Conservation (phyloP, 305 asterid genomes). For the Solanum aculeatissimum region DNA sequence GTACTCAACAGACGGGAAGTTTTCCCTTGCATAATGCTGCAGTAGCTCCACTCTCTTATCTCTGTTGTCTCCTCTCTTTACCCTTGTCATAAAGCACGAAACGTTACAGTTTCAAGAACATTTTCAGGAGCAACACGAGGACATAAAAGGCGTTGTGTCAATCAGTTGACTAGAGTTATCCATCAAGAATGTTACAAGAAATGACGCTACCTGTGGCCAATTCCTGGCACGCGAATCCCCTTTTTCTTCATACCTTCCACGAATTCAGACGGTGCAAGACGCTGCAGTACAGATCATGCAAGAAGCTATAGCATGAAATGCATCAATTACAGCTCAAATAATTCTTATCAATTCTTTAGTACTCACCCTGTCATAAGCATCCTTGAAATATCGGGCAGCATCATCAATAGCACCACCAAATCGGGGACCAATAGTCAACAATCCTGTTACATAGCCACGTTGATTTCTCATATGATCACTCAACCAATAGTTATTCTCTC, state of each 20-base stretch:
- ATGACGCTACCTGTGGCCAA: constrained; percentile 76
- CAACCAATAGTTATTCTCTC: not conserved
- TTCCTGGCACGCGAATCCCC: constrained; percentile 96
- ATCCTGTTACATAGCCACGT: constrained; percentile 39
- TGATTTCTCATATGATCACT: not conserved
- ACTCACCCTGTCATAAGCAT: constrained; percentile 84
- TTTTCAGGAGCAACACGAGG: too few relatives aligned
- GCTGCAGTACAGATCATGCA: not conserved
- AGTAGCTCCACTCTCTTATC: constrained; percentile 85
- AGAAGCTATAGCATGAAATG: not conserved
- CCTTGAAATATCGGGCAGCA: constrained; percentile 98
- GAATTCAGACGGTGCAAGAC: constrained; percentile 42
- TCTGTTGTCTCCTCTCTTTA: constrained; percentile 95
- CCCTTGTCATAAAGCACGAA: constrained; percentile 15
- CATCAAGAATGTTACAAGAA: not conserved
- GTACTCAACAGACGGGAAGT: constrained; percentile 80
- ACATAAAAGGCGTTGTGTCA: not conserved
- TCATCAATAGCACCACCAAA: constrained; percentile 95
- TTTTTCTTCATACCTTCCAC: constrained; percentile 96
- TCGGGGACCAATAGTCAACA: constrained; percentile 91
- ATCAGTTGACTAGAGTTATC: not conserved
- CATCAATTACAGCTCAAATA: not conserved
- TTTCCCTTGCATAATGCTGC: constrained; percentile 64
- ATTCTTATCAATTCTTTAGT: not conserved
- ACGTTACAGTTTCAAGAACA: too few relatives aligned